phyloP scores from a whole-genome alignment of 306 rosid genomes.

The Styphnolobium japonicum region DNA sequence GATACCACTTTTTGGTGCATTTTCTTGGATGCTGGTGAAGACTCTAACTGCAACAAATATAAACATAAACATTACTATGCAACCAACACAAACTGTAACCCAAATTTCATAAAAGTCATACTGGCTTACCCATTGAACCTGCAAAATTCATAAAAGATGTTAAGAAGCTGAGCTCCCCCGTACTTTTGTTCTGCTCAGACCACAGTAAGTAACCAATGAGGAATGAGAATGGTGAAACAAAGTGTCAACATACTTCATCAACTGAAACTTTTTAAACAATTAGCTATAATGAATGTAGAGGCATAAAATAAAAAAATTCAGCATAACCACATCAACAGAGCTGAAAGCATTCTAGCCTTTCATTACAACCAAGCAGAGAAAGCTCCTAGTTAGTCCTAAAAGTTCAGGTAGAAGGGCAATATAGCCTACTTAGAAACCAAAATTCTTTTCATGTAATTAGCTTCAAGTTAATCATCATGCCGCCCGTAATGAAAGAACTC shows the following conservation, averaged over 20 bases:
- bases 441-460: slow-evolving; percentile 1
- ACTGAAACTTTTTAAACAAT: background rate
- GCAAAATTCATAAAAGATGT: slow-evolving; percentile 88
- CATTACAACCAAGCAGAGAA: background rate
- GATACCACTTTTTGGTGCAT: slow-evolving; percentile 86
- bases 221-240: slow-evolving; percentile 22
- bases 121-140: slow-evolving; percentile 82
- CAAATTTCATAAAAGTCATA: background rate
- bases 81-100: slow-evolving; percentile 16
- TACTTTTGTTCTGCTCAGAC: slow-evolving; percentile 77
- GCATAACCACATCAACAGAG: slow-evolving; percentile 20
- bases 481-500: slow-evolving; percentile 8
- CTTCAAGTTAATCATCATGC: background rate
- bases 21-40: slow-evolving; percentile 90
- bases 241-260: slow-evolving; percentile 12
- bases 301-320: slow-evolving; percentile 12
- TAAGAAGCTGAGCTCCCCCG: slow-evolving; percentile 97
- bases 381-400: slow-evolving; percentile 9
- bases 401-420: slow-evolving; percentile 7
- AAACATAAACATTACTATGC: background rate
- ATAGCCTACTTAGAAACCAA: slow-evolving; percentile 1
- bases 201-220: slow-evolving; percentile 24
- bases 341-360: slow-evolving; percentile 6
- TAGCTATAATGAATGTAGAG: background rate
- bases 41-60: slow-evolving; percentile 72